Percentiles rank a stretch among this genome's conserved stretches.
Conservation (phyloP, 345 rosid genomes). For the Populus ilicifolia region DNA sequence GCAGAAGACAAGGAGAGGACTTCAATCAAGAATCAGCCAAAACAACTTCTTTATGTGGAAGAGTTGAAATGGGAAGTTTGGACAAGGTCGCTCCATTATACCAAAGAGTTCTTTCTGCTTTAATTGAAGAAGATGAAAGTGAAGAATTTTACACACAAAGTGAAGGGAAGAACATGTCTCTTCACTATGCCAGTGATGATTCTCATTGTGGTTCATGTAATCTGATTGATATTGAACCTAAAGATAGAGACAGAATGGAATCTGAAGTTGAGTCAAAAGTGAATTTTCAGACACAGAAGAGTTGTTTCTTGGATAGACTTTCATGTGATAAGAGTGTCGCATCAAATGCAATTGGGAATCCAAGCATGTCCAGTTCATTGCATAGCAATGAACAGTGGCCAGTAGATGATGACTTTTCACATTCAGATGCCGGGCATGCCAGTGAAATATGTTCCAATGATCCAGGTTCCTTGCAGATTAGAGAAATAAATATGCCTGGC, state of each 20-base stretch:
- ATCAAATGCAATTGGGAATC: constrained; percentile 57
- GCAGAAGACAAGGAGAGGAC: constrained; percentile 36
- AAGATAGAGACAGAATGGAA: constrained; percentile 85
- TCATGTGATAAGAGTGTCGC: constrained; percentile 67
- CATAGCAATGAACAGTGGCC: constrained; percentile 71
- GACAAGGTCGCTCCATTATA: constrained; percentile 68
- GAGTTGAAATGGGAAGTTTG: constrained; percentile 47
- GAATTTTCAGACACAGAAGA: constrained; percentile 65
- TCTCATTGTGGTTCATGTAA: constrained; percentile 96
- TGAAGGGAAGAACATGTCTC: constrained; percentile 70
- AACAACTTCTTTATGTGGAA: constrained; percentile 43
- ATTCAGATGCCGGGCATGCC: constrained; percentile 51
- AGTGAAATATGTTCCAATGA: constrained; percentile 65
- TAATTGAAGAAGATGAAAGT: constrained; percentile 87
- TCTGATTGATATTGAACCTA: constrained; percentile 72
- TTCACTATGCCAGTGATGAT: constrained; percentile 89
- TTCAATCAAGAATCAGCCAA: constrained; percentile 37
- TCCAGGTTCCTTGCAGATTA: constrained; percentile 44
- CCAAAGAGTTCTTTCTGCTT: constrained; percentile 85
- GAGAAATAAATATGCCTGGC: constrained; percentile 45
- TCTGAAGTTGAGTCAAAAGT: constrained; percentile 83
- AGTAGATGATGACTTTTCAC: constrained; percentile 68
- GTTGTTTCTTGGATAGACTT: constrained; percentile 53
- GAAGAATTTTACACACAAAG: constrained; percentile 58
- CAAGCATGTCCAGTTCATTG: constrained; percentile 57